Base-by-base conservation (phyloP, 2,329 filamentous ascomycete genomes). In the Rutstroemia sp. region DNA sequence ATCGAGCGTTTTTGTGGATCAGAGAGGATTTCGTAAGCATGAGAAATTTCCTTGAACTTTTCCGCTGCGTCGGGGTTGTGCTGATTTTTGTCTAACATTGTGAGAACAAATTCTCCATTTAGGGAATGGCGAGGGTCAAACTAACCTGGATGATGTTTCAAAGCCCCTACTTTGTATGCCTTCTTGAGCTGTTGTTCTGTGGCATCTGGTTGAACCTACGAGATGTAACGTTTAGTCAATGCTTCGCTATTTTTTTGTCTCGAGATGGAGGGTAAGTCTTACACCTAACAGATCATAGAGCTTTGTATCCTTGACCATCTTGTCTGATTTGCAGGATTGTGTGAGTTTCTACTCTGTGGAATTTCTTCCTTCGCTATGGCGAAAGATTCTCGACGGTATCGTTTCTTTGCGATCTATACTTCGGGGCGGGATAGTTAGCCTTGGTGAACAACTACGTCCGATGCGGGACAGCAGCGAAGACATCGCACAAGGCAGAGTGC, bases 41-140 rank as follows among this genome's bases (percentile, higher is more conserved):
- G 87, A 63, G 91, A 95, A 60, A 96, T 81, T 69, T 96, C 92
- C 79, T 99, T 97, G 86, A 99, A 99, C 75, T 96, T 99, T 60
- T 96, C 91, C 66, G 92, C 91, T 52, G 94, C 92, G 25, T 86
- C 88, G 42, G 92, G 91, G 78, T 95, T 95, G 78, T 94, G 85
- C 63, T 87, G 84, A 75, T 99, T 99, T 82, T 99, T 99, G 75
- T 99, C 92, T 95, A 65, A 39, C 9, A 27, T 49, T 18, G 46
- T 52, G 37, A 37, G 27, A 9, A 34, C 5, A 39, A 18, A 23
- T 16, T 18, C 46, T 18, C 37, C 18, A 49, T n/a, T 49, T 54
- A 10, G 44, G 44, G 8, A 8, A 66, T 39, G 41, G 38, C 19
- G 48, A 14, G 48, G 21, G 52, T 16, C 34, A 18, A 23, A 72